phyloP scores from a whole-genome alignment of 306 rosid species.

The Ochetophila trinervis region DNA sequence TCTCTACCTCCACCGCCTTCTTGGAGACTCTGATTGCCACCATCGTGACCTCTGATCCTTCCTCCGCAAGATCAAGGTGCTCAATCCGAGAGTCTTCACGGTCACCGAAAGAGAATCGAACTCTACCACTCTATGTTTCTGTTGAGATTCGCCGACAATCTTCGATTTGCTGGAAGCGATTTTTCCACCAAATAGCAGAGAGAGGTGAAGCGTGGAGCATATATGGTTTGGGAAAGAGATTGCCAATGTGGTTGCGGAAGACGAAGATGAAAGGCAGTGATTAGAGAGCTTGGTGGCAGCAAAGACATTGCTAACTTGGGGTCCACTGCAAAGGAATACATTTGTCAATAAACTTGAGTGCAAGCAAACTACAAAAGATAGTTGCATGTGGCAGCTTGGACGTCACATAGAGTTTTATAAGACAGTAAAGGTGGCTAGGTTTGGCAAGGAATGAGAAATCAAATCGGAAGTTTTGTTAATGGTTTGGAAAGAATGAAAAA shows the following conservation, averaged over 20 bases:
- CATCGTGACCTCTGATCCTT: slow-evolving; percentile 22
- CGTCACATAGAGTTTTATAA: too few relatives aligned
- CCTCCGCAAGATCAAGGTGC: slow-evolving; percentile 39
- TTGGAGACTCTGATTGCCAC: slow-evolving; percentile 16
- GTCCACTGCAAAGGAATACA: too few relatives aligned
- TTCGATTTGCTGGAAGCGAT: slow-evolving; percentile 52
- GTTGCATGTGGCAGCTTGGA: too few relatives aligned
- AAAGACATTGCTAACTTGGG: too few relatives aligned
- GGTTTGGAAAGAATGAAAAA: too few relatives aligned
- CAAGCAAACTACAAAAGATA: too few relatives aligned
- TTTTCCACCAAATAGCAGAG: slow-evolving; percentile 47
- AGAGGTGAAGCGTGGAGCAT: slow-evolving; percentile 48
- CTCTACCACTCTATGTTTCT: slow-evolving; percentile 38
- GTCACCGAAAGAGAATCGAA: slow-evolving; percentile 47
- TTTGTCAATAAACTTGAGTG: too few relatives aligned
- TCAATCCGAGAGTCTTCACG: slow-evolving; percentile 44
- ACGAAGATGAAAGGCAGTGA: slow-evolving; percentile 21
- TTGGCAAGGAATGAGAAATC: too few relatives aligned
- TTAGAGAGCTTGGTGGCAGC: too few relatives aligned
- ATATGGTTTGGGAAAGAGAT: slow-evolving; percentile 49
- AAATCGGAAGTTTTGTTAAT: too few relatives aligned
- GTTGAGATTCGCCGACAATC: slow-evolving; percentile 33
- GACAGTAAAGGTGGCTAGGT: too few relatives aligned
- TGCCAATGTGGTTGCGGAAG: slow-evolving; percentile 30
- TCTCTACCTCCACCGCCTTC: slow-evolving; percentile 38